phyloP scores from a whole-genome alignment of 768 basidiomycete genomes.

The Tremella fuciformis region DNA sequence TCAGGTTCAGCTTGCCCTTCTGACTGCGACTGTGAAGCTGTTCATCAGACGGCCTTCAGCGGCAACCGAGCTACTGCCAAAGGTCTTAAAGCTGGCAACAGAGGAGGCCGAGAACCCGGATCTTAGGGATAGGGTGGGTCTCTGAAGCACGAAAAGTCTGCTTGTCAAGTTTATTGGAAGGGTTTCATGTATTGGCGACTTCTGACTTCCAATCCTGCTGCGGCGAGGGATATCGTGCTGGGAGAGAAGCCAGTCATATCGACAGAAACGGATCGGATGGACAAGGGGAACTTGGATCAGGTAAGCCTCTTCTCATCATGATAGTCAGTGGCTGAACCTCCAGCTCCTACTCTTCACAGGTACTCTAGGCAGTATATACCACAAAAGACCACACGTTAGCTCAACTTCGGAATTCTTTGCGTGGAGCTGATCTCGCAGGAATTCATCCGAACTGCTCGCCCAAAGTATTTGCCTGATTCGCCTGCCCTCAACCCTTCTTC shows the following conservation, averaged over 20 bases:
- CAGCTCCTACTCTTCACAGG: constrained; percentile 81
- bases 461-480: constrained; percentile 77
- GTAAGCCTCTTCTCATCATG: too few species aligned
- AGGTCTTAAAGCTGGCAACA: constrained; percentile 93
- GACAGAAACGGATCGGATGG: constrained; percentile 97
- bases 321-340: too few species aligned
- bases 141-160: background rate
- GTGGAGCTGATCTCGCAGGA: constrained; percentile 59
- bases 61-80: constrained; percentile 84
- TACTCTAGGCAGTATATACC: constrained; percentile 91
- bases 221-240: constrained; percentile 84
- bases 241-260: constrained; percentile 93
- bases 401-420: background rate
- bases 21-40: constrained; percentile 92
- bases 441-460: constrained; percentile 85
- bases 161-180: constrained; percentile 21
- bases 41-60: constrained; percentile 90
- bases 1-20: constrained; percentile 89
- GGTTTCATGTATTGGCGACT: constrained; percentile 99
- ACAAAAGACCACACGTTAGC: constrained; percentile 81
- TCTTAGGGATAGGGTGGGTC: constrained; percentile 70
- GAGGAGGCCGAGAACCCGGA: constrained; percentile 98
- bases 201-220: constrained; percentile 84
- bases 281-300: constrained; percentile 91
- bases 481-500: constrained; percentile 84